Conservation (phyloP, 2,329 filamentous ascomycete species). For the Myriosclerotinia scirpicola region DNA sequence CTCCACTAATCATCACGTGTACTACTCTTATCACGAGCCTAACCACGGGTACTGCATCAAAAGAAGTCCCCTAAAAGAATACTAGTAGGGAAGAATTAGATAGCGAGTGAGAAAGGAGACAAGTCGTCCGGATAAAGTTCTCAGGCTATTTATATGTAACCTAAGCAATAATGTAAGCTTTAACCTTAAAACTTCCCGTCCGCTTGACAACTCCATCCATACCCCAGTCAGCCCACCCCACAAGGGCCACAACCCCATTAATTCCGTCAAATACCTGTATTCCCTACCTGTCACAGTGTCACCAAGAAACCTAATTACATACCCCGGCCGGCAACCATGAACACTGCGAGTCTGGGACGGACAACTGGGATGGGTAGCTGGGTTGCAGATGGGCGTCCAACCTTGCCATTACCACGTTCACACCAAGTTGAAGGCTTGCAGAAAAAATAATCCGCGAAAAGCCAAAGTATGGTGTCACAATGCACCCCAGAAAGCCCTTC, state of each 20-base stretch:
- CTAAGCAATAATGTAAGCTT: neutral
- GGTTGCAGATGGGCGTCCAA: neutral
- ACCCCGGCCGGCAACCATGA: conserved; percentile 5
- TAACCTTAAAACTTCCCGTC: neutral
- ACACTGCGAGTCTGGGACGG: too few species aligned
- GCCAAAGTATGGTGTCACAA: neutral
- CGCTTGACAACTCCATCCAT: neutral
- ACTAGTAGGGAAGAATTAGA: conserved; percentile 9
- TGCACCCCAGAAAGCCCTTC: conserved; percentile 13
- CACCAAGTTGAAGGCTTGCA: neutral
- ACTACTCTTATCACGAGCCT: too few species aligned
- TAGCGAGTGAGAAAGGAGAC: neutral
- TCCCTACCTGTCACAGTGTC: too few species aligned
- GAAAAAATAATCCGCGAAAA: neutral
- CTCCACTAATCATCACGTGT: neutral
- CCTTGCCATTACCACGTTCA: neutral
- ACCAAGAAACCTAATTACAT: neutral
- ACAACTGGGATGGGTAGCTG: neutral
- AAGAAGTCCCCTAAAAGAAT: neutral
- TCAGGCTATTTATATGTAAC: conserved; percentile 1
- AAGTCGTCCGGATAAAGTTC: conserved; percentile 19
- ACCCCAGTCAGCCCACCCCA: neutral
- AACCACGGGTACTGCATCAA: too few species aligned
- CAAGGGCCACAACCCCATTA: neutral
- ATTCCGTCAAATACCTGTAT: neutral